Conservation (phyloP, 148 eudicot species). For the Heliamphora exappendiculata region DNA sequence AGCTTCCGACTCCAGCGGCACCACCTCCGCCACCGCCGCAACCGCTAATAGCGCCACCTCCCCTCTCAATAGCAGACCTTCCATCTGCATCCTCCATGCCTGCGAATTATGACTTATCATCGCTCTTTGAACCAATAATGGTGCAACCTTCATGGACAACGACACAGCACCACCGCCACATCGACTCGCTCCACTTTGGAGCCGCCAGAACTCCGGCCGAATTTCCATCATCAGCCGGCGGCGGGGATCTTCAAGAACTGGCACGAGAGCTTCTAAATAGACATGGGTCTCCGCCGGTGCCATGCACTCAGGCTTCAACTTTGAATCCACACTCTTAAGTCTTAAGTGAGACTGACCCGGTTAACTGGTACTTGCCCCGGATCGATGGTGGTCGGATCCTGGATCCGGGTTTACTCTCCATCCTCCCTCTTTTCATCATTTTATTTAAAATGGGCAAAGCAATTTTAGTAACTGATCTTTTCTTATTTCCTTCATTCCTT, state of each 20-base stretch:
- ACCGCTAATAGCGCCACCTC: conserved; percentile 30
- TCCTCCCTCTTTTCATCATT: neutral
- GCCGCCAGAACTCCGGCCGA: conserved; percentile 10
- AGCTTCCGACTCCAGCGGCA: conserved; percentile 58
- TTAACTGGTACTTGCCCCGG: conserved; percentile 19
- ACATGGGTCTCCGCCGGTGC: conserved; percentile 22
- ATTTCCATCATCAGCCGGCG: conserved; percentile 5
- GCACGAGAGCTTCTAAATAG: conserved; percentile 42
- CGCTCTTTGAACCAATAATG: conserved; percentile 38
- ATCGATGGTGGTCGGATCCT: neutral
- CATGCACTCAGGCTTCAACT: conserved; percentile 21
- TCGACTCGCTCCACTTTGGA: conserved; percentile 30
- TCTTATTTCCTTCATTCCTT: neutral
- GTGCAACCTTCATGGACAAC: conserved; percentile 29
- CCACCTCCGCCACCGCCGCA: conserved; percentile 40
- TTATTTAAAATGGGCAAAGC: neutral
- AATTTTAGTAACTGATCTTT: conserved; percentile 5
- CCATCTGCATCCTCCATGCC: conserved; percentile 34
- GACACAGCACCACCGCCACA: conserved; percentile 17
- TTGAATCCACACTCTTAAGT: conserved; percentile 37
- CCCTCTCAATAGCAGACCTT: conserved; percentile 46
- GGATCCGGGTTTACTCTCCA: neutral
- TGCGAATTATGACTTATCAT: conserved; percentile 34
- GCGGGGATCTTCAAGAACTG: conserved; percentile 42
- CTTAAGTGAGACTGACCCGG: conserved; percentile 18